phyloP scores from a whole-genome alignment of 768 basidiomycete species.

The Psilocybe cubensis region DNA sequence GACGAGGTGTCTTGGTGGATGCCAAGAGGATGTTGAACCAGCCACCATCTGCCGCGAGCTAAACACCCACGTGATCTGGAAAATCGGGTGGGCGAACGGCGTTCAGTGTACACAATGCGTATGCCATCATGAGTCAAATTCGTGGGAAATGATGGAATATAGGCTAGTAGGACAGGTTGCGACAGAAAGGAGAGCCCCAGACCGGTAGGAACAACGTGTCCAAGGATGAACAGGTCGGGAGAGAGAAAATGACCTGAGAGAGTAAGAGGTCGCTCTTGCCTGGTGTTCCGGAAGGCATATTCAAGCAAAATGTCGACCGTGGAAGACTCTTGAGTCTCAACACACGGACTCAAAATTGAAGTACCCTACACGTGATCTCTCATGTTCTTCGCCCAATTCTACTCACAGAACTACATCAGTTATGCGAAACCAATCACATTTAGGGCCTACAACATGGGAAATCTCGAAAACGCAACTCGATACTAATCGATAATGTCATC shows the following conservation, averaged over 20 bases:
- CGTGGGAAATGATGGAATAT: conserved; percentile 75
- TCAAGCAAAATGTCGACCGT: conserved; percentile 4
- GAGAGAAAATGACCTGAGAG: conserved; percentile 2
- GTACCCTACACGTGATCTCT: conserved; percentile 4
- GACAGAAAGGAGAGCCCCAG: conserved; percentile 12
- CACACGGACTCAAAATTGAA: not conserved
- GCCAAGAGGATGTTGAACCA: too few relatives aligned
- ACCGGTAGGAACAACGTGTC: not conserved
- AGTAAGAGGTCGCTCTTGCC: conserved; percentile 2
- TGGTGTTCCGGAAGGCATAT: conserved; percentile 2
- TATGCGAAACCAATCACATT: not conserved
- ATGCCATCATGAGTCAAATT: conserved; percentile 59
- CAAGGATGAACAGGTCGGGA: conserved; percentile 4
- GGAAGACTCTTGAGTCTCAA: conserved; percentile 5
- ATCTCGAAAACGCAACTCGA: not conserved
- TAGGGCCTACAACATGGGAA: not conserved
- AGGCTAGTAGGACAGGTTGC: conserved; percentile 39
- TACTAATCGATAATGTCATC: not conserved
- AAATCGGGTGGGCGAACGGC: too few relatives aligned
- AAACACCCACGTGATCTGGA: too few relatives aligned
- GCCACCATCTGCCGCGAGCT: too few relatives aligned
- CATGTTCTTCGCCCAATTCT: not conserved
- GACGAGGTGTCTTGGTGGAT: too few relatives aligned
- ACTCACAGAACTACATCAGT: not conserved
- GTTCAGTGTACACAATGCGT: too few relatives aligned